phyloP scores from a whole-genome alignment of 148 eudicot species.

The Dysphania ambrosioides region DNA sequence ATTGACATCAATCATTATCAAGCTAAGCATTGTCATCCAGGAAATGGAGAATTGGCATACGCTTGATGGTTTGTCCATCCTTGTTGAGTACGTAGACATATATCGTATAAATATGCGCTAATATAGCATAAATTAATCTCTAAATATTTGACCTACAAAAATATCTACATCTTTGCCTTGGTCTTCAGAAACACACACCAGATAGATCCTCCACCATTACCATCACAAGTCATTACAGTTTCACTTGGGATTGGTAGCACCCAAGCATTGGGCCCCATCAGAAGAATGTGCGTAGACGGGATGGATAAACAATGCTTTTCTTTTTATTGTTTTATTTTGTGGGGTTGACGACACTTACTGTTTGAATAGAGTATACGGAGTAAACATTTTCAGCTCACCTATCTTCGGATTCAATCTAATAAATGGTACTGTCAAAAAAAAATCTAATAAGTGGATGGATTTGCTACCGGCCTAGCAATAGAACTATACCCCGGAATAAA shows the following conservation, averaged over 20 bases:
- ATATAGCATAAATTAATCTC: neutral
- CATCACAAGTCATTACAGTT: neutral
- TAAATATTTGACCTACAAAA: too few relatives aligned
- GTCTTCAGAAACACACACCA: neutral
- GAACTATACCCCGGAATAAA: too few relatives aligned
- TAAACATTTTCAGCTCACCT: too few relatives aligned
- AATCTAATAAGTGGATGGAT: too few relatives aligned
- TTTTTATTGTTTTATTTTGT: too few relatives aligned
- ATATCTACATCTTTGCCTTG: neutral
- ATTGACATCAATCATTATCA: constrained; percentile 12
- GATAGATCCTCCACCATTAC: neutral
- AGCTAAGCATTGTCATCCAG: constrained; percentile 5
- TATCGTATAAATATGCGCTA: neutral
- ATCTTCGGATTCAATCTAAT: too few relatives aligned
- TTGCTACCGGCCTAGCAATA: too few relatives aligned
- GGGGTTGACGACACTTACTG: too few relatives aligned
- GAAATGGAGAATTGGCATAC: constrained; percentile 10
- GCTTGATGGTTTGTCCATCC: constrained; percentile 1
- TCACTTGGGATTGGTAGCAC: neutral
- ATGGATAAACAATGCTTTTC: too few relatives aligned
- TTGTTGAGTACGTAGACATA: neutral
- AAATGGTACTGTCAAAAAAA: too few relatives aligned
- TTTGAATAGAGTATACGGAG: too few relatives aligned
- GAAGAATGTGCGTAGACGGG: neutral
- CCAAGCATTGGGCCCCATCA: neutral